phyloP scores from a whole-genome alignment of 2,329 filamentous ascomycete genomes.

The Zymoseptoria pseudotritici region DNA sequence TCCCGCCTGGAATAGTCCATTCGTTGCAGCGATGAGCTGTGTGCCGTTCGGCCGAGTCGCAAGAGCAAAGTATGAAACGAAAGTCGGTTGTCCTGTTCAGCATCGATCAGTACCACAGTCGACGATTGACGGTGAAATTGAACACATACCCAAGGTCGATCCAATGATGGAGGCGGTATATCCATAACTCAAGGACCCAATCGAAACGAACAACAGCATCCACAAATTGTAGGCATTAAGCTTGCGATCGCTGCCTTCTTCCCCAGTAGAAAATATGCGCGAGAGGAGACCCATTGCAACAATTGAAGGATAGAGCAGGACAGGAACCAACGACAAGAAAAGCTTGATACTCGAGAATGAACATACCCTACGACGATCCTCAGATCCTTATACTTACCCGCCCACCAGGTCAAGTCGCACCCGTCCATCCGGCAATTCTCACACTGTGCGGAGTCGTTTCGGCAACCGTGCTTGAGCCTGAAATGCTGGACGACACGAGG shows the following conservation, averaged over 20 bases:
- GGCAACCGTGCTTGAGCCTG: neutral
- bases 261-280: neutral
- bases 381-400: neutral
- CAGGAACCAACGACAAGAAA: neutral
- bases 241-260: conserved; percentile 2
- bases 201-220: conserved; percentile 15
- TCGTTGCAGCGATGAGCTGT: conserved; percentile 13
- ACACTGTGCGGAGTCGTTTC: neutral
- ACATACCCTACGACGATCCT: neutral
- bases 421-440: neutral
- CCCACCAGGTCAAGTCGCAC: neutral
- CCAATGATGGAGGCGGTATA: conserved; percentile 16
- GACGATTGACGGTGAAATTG: neutral
- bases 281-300: neutral
- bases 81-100: conserved; percentile 14
- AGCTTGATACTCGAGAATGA: neutral
- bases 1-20: conserved; percentile 19
- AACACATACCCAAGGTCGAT: conserved; percentile 10
- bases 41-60: conserved; percentile 16
- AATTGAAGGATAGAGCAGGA: neutral
- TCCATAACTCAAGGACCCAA: conserved; percentile 12
- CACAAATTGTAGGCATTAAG: conserved; percentile 12
- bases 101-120: neutral
- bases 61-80: conserved; percentile 18
- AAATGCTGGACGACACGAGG: neutral